Base-by-base conservation (phyloP, 2,329 filamentous ascomycete species). In the Aspergillus japonicus region DNA sequence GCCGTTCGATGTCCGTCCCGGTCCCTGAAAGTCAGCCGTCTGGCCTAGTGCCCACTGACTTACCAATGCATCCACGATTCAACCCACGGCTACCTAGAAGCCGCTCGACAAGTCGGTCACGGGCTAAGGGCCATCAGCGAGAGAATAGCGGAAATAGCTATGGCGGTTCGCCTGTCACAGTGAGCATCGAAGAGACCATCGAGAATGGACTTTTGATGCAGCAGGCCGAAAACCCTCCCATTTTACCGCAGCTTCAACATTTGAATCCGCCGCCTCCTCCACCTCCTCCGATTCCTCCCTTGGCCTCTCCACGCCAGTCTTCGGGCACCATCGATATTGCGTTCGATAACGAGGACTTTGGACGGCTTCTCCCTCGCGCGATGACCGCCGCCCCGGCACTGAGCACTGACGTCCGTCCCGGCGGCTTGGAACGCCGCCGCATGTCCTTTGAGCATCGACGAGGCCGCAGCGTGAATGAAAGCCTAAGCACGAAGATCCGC, bases 241-340 rank as follows among this genome's bases (percentile, higher is more conserved):
- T 86, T 10, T 78, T 88, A 19, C 83, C 85, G 6, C 84, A 88
- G 67, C 78, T 88, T 10, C 85, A 87, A 67, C 86, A 88, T 70
- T 76, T 88, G 16, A 82, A 80, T 73, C 83, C 83, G 11, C 83
- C 83, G 0, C 81, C 82, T 2, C 81, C 80, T 16, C 81, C 80
- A 23, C 80, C 80, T n/a, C 70, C 76, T 11, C 79, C 80, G 7
- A 54, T 66, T 21, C 66, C 66, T 14, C 66, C 65, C 26, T 64
- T 66, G 12, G 64, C 55, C 23, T 76, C 74, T 2, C 69, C 70
- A 0, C 69, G 73, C 6, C 72, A 75, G 16, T 77, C 75, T 5
- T 70, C 75, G 0, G 75, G 71, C 2, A 78, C 75, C 0, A 77
- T 76, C 29, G 75, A 77, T 47, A 75, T 77, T 50, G 72, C 71